Evolutionary conservation across 352 stramenopile genomes (phyloP).

Genomic region (Globisporangium okanoganense): DNA sequence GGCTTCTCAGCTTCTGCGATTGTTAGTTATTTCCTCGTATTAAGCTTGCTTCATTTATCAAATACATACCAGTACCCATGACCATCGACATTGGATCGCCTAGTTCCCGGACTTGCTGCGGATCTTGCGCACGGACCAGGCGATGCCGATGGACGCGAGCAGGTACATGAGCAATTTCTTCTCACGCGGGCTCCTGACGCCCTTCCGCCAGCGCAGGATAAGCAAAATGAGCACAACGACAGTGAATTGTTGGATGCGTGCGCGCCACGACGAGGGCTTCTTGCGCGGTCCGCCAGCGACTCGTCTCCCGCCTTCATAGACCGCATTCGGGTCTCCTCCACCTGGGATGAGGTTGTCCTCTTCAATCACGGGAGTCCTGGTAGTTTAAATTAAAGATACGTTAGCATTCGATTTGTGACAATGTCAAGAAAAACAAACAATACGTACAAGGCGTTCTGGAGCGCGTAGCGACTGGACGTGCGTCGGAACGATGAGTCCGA

Average conservation of each 20-base stretch:
- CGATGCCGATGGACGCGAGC: slow-evolving; percentile 51
- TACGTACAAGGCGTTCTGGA: slow-evolving; percentile 53
- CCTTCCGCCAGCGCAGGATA: slow-evolving; percentile 48
- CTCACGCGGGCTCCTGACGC: slow-evolving; percentile 41
- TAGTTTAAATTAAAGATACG: background rate
- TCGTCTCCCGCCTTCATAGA: slow-evolving; percentile 7
- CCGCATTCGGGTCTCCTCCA: slow-evolving; percentile 15
- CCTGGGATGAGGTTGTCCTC: slow-evolving; percentile 38
- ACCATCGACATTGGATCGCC: background rate
- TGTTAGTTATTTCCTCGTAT: background rate
- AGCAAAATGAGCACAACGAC: slow-evolving; percentile 30
- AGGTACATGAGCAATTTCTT: slow-evolving; percentile 62
- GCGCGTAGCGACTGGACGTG: slow-evolving; percentile 44
- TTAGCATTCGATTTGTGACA: background rate
- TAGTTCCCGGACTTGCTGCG: slow-evolving; percentile 34
- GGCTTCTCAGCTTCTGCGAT: background rate
- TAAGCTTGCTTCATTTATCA: background rate
- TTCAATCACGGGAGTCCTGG: slow-evolving; percentile 62
- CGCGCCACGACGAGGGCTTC: slow-evolving; percentile 24
- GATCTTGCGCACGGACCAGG: slow-evolving; percentile 50
- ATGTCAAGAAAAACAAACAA: background rate
- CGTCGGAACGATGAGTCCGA: slow-evolving; percentile 53
- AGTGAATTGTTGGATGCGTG: slow-evolving; percentile 34
- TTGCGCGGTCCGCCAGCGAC: background rate
- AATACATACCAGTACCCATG: background rate